Evolutionary conservation across 768 basidiomycete species (phyloP).

Genomic region (Rhodotorula babjevae): DNA sequence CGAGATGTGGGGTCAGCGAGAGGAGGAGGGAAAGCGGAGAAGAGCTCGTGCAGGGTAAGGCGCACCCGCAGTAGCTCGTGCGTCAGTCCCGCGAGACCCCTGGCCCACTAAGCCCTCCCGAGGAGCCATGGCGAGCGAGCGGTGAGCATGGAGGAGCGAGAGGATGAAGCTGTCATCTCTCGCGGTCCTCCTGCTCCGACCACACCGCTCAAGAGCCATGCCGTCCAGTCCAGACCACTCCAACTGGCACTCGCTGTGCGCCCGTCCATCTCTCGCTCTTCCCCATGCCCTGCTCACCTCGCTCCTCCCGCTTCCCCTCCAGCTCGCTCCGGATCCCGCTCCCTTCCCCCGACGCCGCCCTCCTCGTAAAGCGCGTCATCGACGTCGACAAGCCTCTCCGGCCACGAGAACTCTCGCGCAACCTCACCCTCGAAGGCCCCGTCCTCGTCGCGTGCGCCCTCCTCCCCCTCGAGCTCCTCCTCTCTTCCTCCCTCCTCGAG

Average conservation of each 20-base stretch:
- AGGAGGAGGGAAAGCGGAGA: no score
- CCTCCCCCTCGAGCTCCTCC: not conserved
- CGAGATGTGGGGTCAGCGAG: no score
- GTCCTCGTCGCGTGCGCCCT: slow-evolving; percentile 19
- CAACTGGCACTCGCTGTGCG: slow-evolving; percentile 26
- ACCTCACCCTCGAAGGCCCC: slow-evolving; percentile 1
- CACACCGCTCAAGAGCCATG: not conserved
- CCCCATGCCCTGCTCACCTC: no score
- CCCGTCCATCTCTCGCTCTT: not conserved
- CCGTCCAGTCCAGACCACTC: not conserved
- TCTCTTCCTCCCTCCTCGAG: not conserved
- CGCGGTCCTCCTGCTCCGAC: not conserved
- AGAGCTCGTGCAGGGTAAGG: no score
- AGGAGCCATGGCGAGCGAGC: no score
- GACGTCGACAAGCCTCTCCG: slow-evolving; percentile 30
- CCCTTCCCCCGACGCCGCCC: slow-evolving; percentile 15
- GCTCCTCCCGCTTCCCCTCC: not conserved
- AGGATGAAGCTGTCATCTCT: not conserved
- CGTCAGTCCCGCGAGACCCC: no score
- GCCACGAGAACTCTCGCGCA: slow-evolving; percentile 15
- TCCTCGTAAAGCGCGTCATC: slow-evolving; percentile 32
- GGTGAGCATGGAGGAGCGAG: no score
- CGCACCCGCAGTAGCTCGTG: no score
- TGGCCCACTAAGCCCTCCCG: no score
- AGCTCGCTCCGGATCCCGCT: slow-evolving; percentile 34